Percentiles rank a stretch among this genome's conserved stretches.
phyloP scores from a whole-genome alignment of 73 alveolate species.

The Paramecium biaurelia region DNA sequence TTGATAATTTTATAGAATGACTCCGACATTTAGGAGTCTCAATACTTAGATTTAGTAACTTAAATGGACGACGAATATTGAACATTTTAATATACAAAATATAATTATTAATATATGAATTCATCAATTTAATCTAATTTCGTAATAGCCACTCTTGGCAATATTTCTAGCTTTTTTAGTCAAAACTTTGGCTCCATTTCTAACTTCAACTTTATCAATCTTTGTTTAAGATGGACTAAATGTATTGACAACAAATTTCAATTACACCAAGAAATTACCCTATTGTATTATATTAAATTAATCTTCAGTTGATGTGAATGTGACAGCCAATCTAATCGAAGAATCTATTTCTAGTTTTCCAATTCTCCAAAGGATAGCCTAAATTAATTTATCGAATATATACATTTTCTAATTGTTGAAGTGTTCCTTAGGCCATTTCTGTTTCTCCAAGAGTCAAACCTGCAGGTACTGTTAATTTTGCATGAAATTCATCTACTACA shows the following conservation, averaged over 20 bases:
- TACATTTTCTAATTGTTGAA: constrained; percentile 51
- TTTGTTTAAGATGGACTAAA: constrained; percentile 53
- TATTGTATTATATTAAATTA: not conserved
- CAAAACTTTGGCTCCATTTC: constrained; percentile 58
- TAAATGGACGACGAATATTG: constrained; percentile 28
- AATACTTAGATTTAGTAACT: not conserved
- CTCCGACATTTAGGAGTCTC: not conserved
- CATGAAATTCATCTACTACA: constrained; percentile 52
- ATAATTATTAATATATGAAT: not conserved
- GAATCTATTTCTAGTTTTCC: constrained; percentile 55
- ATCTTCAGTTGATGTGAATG: not conserved
- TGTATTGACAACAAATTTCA: constrained; percentile 33
- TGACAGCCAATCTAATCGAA: constrained; percentile 34
- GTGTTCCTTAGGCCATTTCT: constrained; percentile 13
- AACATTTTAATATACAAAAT: not conserved
- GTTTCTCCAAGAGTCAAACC: constrained; percentile 53
- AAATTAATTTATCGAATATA: not conserved
- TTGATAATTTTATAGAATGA: not conserved
- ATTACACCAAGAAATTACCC: constrained; percentile 49
- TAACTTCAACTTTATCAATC: constrained; percentile 61
- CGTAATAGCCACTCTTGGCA: constrained; percentile 62
- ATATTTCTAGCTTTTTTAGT: constrained; percentile 50
- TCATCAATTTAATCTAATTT: constrained; percentile 62
- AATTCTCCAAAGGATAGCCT: constrained; percentile 63
- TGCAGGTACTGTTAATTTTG: constrained; percentile 20